A percentile compares a stretch with the other conserved stretches of the same genome.
Evolutionary conservation across 2,329 filamentous ascomycete species (phyloP).

Genomic region (Penicillium frequentans): DNA sequence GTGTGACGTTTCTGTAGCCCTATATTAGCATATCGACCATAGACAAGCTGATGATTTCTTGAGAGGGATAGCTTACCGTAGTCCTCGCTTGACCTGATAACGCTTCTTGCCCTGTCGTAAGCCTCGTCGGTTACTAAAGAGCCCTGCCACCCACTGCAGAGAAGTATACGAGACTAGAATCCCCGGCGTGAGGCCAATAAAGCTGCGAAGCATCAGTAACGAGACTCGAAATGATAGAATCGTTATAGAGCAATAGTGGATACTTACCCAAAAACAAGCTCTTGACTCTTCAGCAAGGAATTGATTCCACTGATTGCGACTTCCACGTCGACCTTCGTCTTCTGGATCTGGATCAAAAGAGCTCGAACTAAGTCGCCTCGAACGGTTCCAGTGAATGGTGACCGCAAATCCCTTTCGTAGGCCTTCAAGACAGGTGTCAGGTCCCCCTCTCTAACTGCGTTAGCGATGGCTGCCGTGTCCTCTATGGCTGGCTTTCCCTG

Average conservation of each 20-base stretch:
- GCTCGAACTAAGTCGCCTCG: constrained; percentile 85
- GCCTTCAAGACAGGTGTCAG: constrained; percentile 87
- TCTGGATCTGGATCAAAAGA: constrained; percentile 93
- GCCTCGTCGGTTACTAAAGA: constrained; percentile 71
- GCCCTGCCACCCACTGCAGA: constrained; percentile 67
- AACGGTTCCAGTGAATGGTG: constrained; percentile 77
- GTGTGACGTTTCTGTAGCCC: constrained; percentile 71
- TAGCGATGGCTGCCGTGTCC: constrained; percentile 72
- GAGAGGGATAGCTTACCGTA: constrained; percentile 54
- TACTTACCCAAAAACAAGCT: constrained; percentile 77
- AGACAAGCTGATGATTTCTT: neutral
- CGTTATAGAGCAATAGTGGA: neutral
- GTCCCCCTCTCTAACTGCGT: constrained; percentile 85
- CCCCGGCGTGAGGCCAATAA: constrained; percentile 89
- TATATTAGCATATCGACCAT: constrained; percentile 1
- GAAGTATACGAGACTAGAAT: constrained; percentile 80
- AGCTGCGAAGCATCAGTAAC: constrained; percentile 49
- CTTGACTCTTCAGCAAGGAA: constrained; percentile 89
- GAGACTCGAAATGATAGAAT: neutral
- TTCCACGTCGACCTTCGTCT: constrained; percentile 98
- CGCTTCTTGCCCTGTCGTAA: constrained; percentile 64
- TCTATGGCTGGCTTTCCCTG: constrained; percentile 55
- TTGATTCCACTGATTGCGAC: constrained; percentile 96
- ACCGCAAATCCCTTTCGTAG: constrained; percentile 84
- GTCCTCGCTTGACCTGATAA: constrained; percentile 70